phyloP scores from a whole-genome alignment of 108 stramenopile genomes.

The Asterionellopsis glacialis region DNA sequence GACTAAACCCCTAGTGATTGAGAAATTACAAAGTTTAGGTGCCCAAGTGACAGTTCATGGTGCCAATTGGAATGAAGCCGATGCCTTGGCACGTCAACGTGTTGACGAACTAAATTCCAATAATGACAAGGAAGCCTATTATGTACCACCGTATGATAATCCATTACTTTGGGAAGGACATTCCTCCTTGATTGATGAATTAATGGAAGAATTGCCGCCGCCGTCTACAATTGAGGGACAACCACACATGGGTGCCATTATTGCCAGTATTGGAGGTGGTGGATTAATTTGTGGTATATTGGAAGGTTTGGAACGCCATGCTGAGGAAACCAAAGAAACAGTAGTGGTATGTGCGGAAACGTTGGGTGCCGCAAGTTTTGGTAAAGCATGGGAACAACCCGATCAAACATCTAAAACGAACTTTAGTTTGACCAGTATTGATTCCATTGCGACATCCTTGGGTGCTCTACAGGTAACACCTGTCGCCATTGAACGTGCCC shows the following conservation, averaged over 20 bases:
- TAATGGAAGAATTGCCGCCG: conserved; percentile 35
- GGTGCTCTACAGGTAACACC: conserved; percentile 80
- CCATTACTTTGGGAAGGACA: conserved; percentile 89
- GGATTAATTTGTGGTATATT: conserved; percentile 81
- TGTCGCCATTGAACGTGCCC: conserved; percentile 60
- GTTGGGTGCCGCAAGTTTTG: conserved; percentile 82
- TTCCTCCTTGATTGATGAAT: conserved; percentile 79
- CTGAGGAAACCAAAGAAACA: conserved; percentile 9
- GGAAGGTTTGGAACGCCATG: conserved; percentile 68
- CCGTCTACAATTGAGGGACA: neutral
- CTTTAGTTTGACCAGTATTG: conserved; percentile 55
- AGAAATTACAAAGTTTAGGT: conserved; percentile 67
- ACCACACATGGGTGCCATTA: conserved; percentile 56
- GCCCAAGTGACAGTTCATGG: conserved; percentile 83
- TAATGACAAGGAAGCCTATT: conserved; percentile 13
- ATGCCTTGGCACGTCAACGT: conserved; percentile 51
- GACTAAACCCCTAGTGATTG: conserved; percentile 78
- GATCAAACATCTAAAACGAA: conserved; percentile 17
- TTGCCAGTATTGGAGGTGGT: conserved; percentile 88
- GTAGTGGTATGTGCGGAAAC: conserved; percentile 86
- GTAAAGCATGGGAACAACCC: conserved; percentile 25
- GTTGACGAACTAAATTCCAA: conserved; percentile 25
- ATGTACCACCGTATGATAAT: conserved; percentile 84
- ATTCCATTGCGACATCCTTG: conserved; percentile 78
- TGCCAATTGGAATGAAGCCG: conserved; percentile 88